A percentile compares a stretch with the other conserved stretches of the same genome.
These are phyloP conservation scores for Cryptococcus jaspeensis DNA, from an alignment of 1,284 basidiomycete genomes.

Conservation along the genomic window DNA sequence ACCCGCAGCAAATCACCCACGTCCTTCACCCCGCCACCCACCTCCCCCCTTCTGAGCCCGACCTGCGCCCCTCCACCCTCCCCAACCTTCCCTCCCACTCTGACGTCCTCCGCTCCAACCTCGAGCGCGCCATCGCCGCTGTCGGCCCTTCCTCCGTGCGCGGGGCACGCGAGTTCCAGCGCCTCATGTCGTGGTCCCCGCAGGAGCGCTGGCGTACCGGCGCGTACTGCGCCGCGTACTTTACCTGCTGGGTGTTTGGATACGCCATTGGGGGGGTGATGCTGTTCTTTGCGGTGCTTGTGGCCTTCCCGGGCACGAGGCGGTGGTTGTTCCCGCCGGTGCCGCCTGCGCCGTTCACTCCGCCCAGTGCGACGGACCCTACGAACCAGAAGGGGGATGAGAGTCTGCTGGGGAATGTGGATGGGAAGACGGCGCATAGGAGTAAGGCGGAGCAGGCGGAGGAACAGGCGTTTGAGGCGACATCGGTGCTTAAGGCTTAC, in stretches of 20 bases:
- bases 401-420: conserved; percentile 48
- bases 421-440: conserved; percentile 46
- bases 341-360: conserved; percentile 45
- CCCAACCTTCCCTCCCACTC: conserved; percentile 52
- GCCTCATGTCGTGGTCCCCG: conserved; percentile 57
- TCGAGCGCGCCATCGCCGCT: conserved; percentile 58
- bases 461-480: conserved; percentile 53
- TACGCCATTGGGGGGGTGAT: conserved; percentile 52
- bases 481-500: conserved; percentile 47
- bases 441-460: conserved; percentile 52
- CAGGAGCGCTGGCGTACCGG: conserved; percentile 54
- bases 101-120: conserved; percentile 53
- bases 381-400: conserved; percentile 52
- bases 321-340: conserved; percentile 57
- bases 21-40: conserved; percentile 43
- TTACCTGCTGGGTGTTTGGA: conserved; percentile 54
- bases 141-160: conserved; percentile 55
- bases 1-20: conserved; percentile 51
- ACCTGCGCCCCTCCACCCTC: conserved; percentile 48
- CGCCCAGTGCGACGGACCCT: conserved; percentile 52
- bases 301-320: conserved; percentile 55
- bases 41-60: conserved; percentile 48
- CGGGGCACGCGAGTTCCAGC: conserved; percentile 55
- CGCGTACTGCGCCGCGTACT: conserved; percentile 54
- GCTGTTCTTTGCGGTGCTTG: conserved; percentile 52